phyloP scores from a whole-genome alignment of 495 filamentous ascomycete genomes.

The Neurospora sp. region DNA sequence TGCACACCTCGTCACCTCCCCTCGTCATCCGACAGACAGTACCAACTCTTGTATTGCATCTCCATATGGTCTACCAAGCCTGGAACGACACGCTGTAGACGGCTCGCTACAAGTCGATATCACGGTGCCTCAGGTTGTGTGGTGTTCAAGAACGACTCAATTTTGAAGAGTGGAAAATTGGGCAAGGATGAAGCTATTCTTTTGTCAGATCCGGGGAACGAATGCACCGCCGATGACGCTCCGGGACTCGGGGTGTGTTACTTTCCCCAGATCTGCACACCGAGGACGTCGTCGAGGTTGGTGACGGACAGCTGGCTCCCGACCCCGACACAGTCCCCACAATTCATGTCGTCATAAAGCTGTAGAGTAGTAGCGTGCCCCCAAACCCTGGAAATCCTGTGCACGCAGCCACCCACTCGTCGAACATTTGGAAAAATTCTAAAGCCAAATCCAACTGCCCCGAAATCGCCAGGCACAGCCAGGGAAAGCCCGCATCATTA shows the following conservation, averaged over 20 bases:
- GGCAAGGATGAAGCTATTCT: neutral
- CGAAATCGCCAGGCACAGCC: neutral
- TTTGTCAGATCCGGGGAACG: neutral
- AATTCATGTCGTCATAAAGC: neutral
- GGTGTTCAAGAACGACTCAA: neutral
- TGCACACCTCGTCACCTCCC: neutral
- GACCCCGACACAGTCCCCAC: neutral
- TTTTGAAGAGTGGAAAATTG: neutral
- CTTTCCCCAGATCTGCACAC: neutral
- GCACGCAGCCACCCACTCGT: neutral
- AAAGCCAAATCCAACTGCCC: neutral
- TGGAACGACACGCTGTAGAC: neutral
- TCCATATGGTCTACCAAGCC: neutral
- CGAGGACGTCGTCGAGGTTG: neutral
- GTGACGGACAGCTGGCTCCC: neutral
- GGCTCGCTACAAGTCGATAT: neutral
- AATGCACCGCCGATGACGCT: neutral
- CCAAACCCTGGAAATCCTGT: neutral
- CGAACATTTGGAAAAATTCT: neutral
- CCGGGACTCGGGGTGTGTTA: neutral
- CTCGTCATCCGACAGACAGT: neutral
- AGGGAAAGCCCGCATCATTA: neutral
- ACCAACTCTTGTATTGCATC: neutral
- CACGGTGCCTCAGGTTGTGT: neutral
- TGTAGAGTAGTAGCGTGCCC: neutral